Evolutionary conservation across 305 asterid genomes (phyloP), one percentile per base, ranked within the genome.

Genomic region (Ajuga reptans): DNA sequence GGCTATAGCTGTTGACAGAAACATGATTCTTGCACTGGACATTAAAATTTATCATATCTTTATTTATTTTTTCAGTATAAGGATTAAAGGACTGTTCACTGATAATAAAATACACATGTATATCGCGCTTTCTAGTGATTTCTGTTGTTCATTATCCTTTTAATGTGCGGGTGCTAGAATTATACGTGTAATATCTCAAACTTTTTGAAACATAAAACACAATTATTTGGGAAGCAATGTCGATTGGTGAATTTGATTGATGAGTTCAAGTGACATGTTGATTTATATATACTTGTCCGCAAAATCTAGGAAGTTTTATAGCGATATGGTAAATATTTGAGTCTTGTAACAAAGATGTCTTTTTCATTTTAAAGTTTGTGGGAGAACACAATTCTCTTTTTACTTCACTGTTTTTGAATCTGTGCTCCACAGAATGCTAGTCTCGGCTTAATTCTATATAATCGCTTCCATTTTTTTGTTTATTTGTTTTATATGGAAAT

Each of bases 11-110:
- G 10, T 21, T 46, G n/a, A 58, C 36, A 49, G 53, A 18, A 15
- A 56, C 64, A 49, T 62, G 62, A 53, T 62, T 65, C 67, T 43
- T 71, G 77, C 74, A 58, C 53, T 47, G 34, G 58, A 37, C 42
- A 49, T 21, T 36, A 67, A 10, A 53, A 9, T 52, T 57, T 60
- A 62, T 55, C 33, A 62, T 58, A 54, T 67, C 6, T 72, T 21
- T 70, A 51, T 71, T 39, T 33, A 66, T 56, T 34, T 47, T 11
- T 11, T 8, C 14, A 12, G 36, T 42, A 21, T 49, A 68, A 41
- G 14, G 16, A 29, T 66, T 53, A 47, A 51, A 61, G 62, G 29
- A 41, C 33, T 39, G 16, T 41, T 6, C 68, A 73, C 24, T 52
- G 21, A 56, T 56, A 34, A 63, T 62, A 16, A 47, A 31, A 31